Evolutionary conservation across 768 basidiomycete species (phyloP), one percentile per base, ranked within the genome.

Genomic region (Hirschioporus abietinus): DNA sequence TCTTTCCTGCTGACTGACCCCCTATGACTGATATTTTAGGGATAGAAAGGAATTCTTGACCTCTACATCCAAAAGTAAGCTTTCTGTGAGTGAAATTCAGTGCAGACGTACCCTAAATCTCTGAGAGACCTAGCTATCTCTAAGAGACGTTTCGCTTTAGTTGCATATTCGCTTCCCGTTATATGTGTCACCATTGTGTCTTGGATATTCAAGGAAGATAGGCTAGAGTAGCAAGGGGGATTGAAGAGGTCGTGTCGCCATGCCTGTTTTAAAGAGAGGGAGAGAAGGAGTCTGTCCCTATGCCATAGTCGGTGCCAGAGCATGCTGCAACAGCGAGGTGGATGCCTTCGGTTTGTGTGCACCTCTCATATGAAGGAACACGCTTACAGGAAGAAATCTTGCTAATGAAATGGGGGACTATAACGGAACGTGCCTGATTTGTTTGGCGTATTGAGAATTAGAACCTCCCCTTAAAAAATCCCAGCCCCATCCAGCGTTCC

Each of bases 11-110:
- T 0, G 86, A 87, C 67, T 87, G 86, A 9, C 80, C 77, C 1
- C 86, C 86, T 30, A 86, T 86, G 6, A 87, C 85, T 0, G 79
- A 82, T 10, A 87, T 80, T 7, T 79, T 76, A n/a, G 86, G 86
- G 15, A 86, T 69, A 66, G 82, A 78, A 0, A 86, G 74, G 35
- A 78, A 34, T 7, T 70, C 71, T 2, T 76, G 70, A 9, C 78
- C 81, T 6, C 83, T 84, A 66, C 9, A 63, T 25, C 30, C 9
- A 8, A 64, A 34, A 34, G 65, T 62, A 34, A 60, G 42, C n/a
- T 23, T 30, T 20, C 5, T 72, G 35, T 71, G 26, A 24, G n/a
- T 17, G 10, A 20, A 7, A 23, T 24, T 63, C 57, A 60, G 24
- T 12, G 6, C 30, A 25, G 23, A 12, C 60, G 35, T 72, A 74